Percentiles rank a stretch among this genome's conserved stretches.
phyloP scores from a whole-genome alignment of 164 flowering plant genomes.

The Stephania yunnanensis region DNA sequence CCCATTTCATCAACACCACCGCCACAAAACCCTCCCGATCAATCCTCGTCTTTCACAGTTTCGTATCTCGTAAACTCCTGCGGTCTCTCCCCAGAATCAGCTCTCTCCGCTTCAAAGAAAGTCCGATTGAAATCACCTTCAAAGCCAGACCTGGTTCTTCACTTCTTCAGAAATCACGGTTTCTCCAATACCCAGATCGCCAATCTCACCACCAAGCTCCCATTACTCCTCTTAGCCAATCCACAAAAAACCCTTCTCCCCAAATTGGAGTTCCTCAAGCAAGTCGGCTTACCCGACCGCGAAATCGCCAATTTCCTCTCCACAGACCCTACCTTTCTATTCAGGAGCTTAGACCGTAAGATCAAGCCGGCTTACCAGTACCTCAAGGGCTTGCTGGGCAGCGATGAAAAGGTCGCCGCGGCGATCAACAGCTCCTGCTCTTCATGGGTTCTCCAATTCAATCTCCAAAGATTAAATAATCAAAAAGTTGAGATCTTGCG shows the following conservation, averaged over 20 bases:
- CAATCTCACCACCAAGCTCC: constrained; percentile 16
- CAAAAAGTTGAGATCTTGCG: constrained; percentile 6
- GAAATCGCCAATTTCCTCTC: constrained; percentile 11
- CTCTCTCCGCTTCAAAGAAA: constrained; percentile 3
- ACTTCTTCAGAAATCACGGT: constrained; percentile 3
- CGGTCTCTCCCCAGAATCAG: constrained; percentile 7
- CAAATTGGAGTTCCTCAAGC: constrained; percentile 28
- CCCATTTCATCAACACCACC: neutral
- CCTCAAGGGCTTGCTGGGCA: no score
- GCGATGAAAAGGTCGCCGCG: no score
- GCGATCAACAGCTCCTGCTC: no score
- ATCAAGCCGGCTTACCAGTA: no score
- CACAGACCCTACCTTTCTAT: constrained; percentile 8
- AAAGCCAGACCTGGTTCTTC: constrained; percentile 3
- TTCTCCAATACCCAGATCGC: constrained; percentile 10
- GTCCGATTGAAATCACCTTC: neutral
- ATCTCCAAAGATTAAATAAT: no score
- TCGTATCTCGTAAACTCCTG: constrained; percentile 12
- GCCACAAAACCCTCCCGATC: neutral
- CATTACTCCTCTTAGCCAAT: constrained; percentile 14
- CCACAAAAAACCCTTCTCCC: constrained; percentile 23
- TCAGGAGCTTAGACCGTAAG: constrained; percentile 15
- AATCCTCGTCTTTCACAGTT: neutral
- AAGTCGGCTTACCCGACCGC: constrained; percentile 17
- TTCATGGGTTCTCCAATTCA: no score